phyloP scores from a whole-genome alignment of 2,329 filamentous ascomycete species.

The Purpureocillium lavendulum region DNA sequence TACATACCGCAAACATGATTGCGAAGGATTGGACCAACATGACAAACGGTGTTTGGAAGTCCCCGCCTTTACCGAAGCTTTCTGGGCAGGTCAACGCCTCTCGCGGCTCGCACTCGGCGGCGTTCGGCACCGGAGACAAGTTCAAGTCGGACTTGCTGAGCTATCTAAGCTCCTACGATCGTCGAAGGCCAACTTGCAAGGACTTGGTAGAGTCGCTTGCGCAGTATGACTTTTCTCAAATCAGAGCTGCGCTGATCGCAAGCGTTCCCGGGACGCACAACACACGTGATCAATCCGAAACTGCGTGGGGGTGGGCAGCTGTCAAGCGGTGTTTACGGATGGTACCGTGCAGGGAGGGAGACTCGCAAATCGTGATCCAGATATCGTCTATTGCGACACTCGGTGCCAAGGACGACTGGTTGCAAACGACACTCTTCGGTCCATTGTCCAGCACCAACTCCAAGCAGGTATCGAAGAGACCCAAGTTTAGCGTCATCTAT shows the following conservation, averaged over 20 bases:
- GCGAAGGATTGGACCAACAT: slow-evolving; percentile 78
- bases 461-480: slow-evolving; percentile 17
- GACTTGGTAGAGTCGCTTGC: slow-evolving; percentile 48
- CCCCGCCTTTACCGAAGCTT: slow-evolving; percentile 55
- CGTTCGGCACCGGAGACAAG: slow-evolving; percentile 50
- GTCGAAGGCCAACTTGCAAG: slow-evolving; percentile 41
- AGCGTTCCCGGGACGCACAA: slow-evolving; percentile 66
- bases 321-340: slow-evolving; percentile 50
- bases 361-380: slow-evolving; percentile 49
- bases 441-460: slow-evolving; percentile 28
- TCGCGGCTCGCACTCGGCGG: slow-evolving; percentile 4
- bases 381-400: slow-evolving; percentile 79
- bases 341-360: slow-evolving; percentile 36
- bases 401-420: slow-evolving; percentile 62
- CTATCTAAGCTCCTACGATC: slow-evolving; percentile 65
- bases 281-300: slow-evolving; percentile 34
- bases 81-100: not conserved
- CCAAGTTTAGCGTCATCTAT: slow-evolving; percentile 65
- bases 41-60: slow-evolving; percentile 76
- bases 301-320: slow-evolving; percentile 70
- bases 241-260: slow-evolving; percentile 66
- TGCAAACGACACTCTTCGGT: slow-evolving; percentile 55
- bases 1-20: slow-evolving; percentile 93
- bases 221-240: slow-evolving; percentile 58
- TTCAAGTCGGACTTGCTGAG: slow-evolving; percentile 71